Evolutionary conservation across 495 filamentous ascomycete species (phyloP).

Genomic region (Hypoxylon fuscum): DNA sequence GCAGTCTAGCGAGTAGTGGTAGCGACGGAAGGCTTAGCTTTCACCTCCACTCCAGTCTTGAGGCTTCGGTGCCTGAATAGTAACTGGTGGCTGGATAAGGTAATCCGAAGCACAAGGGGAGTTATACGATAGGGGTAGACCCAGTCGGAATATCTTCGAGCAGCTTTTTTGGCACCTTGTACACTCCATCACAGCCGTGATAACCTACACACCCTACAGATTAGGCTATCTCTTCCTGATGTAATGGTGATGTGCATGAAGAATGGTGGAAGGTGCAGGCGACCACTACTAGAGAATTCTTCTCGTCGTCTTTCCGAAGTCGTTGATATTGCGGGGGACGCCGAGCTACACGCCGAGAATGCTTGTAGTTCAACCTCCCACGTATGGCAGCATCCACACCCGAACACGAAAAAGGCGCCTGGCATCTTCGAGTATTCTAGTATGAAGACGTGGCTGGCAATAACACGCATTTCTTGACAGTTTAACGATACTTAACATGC

Average conservation of each 20-base stretch:
- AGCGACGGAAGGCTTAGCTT: conserved; percentile 6
- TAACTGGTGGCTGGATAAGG: conserved; percentile 6
- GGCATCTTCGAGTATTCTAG: conserved; percentile 20
- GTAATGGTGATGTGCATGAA: conserved; percentile 34
- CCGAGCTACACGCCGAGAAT: conserved; percentile 34
- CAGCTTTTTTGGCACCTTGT: conserved; percentile 1
- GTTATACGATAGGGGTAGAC: conserved; percentile 1
- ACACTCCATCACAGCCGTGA: conserved; percentile 5
- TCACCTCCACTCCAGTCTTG: conserved; percentile 1
- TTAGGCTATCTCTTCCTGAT: conserved; percentile 25
- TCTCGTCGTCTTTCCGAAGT: conserved; percentile 8
- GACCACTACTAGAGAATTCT: conserved; percentile 3
- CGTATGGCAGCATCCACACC: conserved; percentile 28
- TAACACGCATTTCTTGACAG: conserved; percentile 29
- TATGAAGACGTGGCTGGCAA: conserved; percentile 32
- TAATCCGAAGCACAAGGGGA: neutral
- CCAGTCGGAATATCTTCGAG: neutral
- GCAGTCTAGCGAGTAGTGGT: conserved; percentile 15
- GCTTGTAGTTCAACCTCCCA: conserved; percentile 17
- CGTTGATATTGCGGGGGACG: conserved; percentile 23
- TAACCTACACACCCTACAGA: conserved; percentile 14
- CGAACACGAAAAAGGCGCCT: conserved; percentile 15
- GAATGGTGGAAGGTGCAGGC: conserved; percentile 16
- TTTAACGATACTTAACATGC: conserved; percentile 24
- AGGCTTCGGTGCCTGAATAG: conserved; percentile 4